Base-by-base conservation (phyloP, 768 basidiomycete genomes). In the Mycena galericulata region DNA sequence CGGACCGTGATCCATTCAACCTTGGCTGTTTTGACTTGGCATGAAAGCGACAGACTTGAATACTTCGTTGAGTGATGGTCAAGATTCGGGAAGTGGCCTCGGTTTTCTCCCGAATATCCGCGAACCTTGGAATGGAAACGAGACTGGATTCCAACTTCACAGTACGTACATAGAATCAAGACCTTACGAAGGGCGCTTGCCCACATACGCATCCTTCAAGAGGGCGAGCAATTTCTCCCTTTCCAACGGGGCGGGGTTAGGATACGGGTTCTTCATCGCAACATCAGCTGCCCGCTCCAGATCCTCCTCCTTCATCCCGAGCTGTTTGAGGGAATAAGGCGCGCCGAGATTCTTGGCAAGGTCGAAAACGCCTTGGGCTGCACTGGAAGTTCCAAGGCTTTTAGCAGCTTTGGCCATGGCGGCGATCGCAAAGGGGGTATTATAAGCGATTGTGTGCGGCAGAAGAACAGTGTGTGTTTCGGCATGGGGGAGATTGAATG, bases 391-490 rank as follows among this genome's bases (percentile, higher is more conserved):
- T 4, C 71, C 72, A 2, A 84, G 71, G 26, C 75, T 73, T n/a
- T 73, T 73, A 1, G 80, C 80, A 7, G 81, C 74, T 59, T 77
- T 79, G 6, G 67, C 55, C 68, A 84, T 79, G 24, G 78, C 79
- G 30, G 74, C 74, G 6, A 30, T 38, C 12, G 81, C 77, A 58
- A 72, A 76, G 4, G 80, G 80, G 2, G 80, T 74, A 61, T 84
- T 83, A 71, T 83, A 84, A 9, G 80, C 78, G 27, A 82, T 77
- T 0, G 79, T 77, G 69, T 83, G 80, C 0, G 83, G 81, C 29
- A 84, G 80, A n/a, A 83, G 74, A 24, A 83, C 79, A 15, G 83
- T 82, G 69, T 84, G 83, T 0, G 82, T 83, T 57, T 83, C 82
- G 14, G 81, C 76, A 56, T 83, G 82, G 14, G 82, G 80, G 65